These are phyloP conservation scores for Saccharomycopsis sp. DNA, from an alignment of 805 yeast species.

Conservation along the genomic window DNA sequence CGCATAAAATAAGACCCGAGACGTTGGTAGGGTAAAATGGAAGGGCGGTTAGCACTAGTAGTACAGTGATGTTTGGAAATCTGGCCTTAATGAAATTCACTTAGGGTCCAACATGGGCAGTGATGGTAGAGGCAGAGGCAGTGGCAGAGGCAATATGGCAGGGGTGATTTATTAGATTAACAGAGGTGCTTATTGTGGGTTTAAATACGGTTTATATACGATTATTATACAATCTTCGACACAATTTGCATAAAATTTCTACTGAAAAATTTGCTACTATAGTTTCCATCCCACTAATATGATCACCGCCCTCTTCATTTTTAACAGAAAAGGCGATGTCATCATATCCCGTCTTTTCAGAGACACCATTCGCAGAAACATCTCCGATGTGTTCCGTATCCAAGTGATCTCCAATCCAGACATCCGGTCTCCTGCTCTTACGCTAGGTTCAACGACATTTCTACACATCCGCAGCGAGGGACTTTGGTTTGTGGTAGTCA, in stretches of 20 bases:
- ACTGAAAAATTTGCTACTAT: no score
- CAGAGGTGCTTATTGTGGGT: no score
- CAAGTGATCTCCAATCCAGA: conserved; percentile 68
- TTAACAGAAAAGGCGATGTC: conserved; percentile 76
- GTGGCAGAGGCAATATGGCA: no score
- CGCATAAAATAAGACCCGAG: background rate
- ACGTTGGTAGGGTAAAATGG: background rate
- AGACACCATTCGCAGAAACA: conserved; percentile 69
- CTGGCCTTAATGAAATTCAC: no score
- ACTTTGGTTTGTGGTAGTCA: conserved; percentile 82
- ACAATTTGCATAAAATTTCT: no score
- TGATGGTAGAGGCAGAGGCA: no score
- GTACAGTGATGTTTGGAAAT: background rate
- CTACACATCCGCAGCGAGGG: conserved; percentile 58
- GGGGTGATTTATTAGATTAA: no score
- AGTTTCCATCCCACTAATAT: no score
- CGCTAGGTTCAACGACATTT: conserved; percentile 90
- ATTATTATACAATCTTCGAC: no score
- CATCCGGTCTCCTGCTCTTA: conserved; percentile 64
- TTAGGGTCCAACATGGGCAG: no score
- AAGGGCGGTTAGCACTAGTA: background rate
- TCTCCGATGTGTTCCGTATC: conserved; percentile 84
- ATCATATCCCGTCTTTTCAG: conserved; percentile 66
- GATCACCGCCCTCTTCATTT: conserved; percentile 81
- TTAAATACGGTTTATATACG: no score